Evolutionary conservation across 306 rosid genomes (phyloP).

Genomic region (Vigna unguiculata): DNA sequence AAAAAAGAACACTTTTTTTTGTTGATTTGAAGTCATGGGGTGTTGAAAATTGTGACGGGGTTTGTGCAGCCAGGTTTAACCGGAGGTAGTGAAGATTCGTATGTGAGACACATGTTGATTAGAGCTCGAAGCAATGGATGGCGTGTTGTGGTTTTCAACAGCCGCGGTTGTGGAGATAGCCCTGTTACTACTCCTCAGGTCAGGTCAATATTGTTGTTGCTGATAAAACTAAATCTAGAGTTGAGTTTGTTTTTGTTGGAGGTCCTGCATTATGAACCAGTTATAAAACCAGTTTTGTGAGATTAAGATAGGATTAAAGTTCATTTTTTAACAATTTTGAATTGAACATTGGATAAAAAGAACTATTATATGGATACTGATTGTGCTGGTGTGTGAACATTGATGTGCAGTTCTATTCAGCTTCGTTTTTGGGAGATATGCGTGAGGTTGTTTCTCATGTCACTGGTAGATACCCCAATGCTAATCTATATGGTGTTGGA

Average conservation of each 20-base stretch:
- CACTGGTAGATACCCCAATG: conserved; percentile 64
- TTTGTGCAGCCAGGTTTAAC: conserved; percentile 91
- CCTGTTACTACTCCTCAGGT: conserved; percentile 97
- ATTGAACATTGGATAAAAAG: neutral
- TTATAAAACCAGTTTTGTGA: no score
- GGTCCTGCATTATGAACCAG: no score
- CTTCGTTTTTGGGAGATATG: conserved; percentile 90
- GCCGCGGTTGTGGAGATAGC: conserved; percentile 90
- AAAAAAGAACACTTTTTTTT: neutral
- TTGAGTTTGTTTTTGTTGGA: neutral
- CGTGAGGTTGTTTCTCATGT: conserved; percentile 82
- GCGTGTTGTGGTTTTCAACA: conserved; percentile 90
- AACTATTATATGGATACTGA: neutral
- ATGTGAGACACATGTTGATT: conserved; percentile 82
- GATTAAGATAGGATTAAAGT: no score
- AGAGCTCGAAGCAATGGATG: conserved; percentile 79
- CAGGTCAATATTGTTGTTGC: conserved; percentile 48
- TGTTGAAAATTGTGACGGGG: neutral
- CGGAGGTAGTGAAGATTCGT: conserved; percentile 84
- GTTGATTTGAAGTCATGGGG: neutral
- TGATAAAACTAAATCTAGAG: neutral
- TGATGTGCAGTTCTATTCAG: conserved; percentile 93
- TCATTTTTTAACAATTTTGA: no score
- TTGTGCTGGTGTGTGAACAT: neutral
- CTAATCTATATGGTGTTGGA: conserved; percentile 85